Evolutionary conservation across 371 early-diverging fungal genomes (phyloP), one percentile per base, ranked within the genome.

Genomic region (Quaeritorhiza haematococci): DNA sequence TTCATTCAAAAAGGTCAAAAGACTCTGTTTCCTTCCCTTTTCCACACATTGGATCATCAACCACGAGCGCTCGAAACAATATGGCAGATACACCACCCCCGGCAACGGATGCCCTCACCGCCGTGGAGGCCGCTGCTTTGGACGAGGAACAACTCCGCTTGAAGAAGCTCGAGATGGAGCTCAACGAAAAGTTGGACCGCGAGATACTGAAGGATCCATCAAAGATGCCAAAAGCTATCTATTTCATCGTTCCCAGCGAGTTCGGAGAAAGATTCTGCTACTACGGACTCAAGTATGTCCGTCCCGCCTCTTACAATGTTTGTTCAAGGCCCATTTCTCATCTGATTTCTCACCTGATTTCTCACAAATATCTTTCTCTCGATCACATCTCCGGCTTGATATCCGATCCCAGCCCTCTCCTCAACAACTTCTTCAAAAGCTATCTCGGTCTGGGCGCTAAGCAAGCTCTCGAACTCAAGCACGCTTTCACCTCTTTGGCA

Each of bases 401-500:
- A 41, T 72, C 67, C 58, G 73, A 69, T 15, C 46, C 63, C 56
- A 63, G 49, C 29, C 74, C 74, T 19, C 55, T 74, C 33, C 56
- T 74, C 47, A 67, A 66, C 56, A 62, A 60, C 49, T 68, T 62
- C 49, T 53, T 70, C 34, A 59, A 56, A 32, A 13, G 26, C 23
- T 64, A 64, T 35, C 49, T 50, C 29, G 23, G 48, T 24, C 21
- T 43, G 26, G n/a, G 43, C 30, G 8, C 24, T 35, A 19, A 53
- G n/a, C 24, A 26, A 6, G 43, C 30, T 42, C 3, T 34, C 19
- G 51, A 38, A 26, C 15, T 58, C 24, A 41, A 50, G 27, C 51
- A 49, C 50, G 24, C 45, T n/a, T 85, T 81, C 61, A 73, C 71
- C 15, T 73, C 77, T 62, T 58, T 81, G 56, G 72, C 80, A 21